Conservation (phyloP, 2,329 filamentous ascomycete genomes). For the Fusarium proliferatum region DNA sequence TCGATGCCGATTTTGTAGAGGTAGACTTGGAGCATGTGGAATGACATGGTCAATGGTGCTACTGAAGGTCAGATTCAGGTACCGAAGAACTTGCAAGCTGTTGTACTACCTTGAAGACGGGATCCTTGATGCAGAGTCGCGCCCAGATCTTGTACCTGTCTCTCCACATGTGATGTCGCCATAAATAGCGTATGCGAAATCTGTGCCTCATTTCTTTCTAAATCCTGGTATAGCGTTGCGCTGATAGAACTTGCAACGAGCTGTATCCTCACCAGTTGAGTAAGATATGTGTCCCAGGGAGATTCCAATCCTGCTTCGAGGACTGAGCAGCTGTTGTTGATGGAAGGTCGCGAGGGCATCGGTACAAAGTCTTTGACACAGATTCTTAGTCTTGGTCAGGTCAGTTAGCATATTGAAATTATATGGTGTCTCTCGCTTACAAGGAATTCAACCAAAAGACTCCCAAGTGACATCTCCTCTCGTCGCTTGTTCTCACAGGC, state of each 20-base stretch:
- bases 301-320: background rate
- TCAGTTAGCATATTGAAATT: background rate
- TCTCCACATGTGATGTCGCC: slow-evolving; percentile 7
- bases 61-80: background rate
- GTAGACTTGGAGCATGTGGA: slow-evolving; percentile 1
- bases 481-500: background rate
- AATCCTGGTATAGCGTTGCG: background rate
- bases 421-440: background rate
- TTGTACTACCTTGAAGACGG: background rate
- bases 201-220: background rate
- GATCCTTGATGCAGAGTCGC: background rate
- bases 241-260: background rate
- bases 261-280: background rate
- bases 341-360: background rate
- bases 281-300: background rate
- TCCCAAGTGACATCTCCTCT: slow-evolving; percentile 14
- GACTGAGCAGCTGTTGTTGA: background rate
- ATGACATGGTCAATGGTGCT: slow-evolving; percentile 3
- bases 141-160: slow-evolving; percentile 1
- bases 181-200: background rate
- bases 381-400: background rate
- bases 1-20: slow-evolving; percentile 21
- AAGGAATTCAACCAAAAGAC: slow-evolving; percentile 17
- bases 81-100: rapidly evolving
- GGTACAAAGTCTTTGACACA: background rate